Evolutionary conservation across 2,329 filamentous ascomycete species (phyloP), one percentile per base, ranked within the genome.

Genomic region (Rhexocercosporidium sp.): DNA sequence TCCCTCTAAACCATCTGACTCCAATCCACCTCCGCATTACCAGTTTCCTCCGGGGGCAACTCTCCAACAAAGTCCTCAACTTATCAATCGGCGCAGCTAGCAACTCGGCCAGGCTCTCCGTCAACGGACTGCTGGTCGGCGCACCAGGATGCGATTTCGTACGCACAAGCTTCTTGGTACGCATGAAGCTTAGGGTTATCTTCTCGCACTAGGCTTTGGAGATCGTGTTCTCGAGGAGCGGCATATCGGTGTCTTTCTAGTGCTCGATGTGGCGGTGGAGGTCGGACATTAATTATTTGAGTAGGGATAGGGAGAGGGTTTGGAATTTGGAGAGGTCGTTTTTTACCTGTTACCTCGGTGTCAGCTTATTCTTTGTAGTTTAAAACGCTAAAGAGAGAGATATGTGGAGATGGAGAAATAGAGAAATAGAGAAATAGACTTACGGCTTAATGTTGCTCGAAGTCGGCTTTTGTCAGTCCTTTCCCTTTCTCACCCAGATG

Each of bases 151-250:
- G 70, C 12, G 67, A 69, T 16, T 69, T 62, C n/a, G 57, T 81
- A 0, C 85, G 85, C 1, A 84, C 82, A 71, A 88, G 84, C 29
- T 77, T 75, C 77, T 88, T 88, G 7, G 85, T 88, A 2, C 82
- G 79, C 2, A 71, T 76, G 67, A 88, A 87, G 20, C 77, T 82
- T 6, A 71, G 77, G 2, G 81, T 79, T 53, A 85, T 68, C 0
- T 72, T 63, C 27, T 80, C 74, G 0, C 80, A 81, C 4, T 80
- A 77, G 0, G 76, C 65, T 1, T 56, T 46, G 0, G 76, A 71
- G 1, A 88, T 74, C 0, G 77, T 74, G 1, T 77, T 65, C 70
- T 88, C 85, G 0, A 88, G 78, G 11, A 78, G 78, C 0, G 82
- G 82, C 0, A 88, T 67, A 59, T 87, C 85, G 0, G 81, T 73